phyloP scores from a whole-genome alignment of 352 stramenopile genomes.

The Pythium aphanidermatum region DNA sequence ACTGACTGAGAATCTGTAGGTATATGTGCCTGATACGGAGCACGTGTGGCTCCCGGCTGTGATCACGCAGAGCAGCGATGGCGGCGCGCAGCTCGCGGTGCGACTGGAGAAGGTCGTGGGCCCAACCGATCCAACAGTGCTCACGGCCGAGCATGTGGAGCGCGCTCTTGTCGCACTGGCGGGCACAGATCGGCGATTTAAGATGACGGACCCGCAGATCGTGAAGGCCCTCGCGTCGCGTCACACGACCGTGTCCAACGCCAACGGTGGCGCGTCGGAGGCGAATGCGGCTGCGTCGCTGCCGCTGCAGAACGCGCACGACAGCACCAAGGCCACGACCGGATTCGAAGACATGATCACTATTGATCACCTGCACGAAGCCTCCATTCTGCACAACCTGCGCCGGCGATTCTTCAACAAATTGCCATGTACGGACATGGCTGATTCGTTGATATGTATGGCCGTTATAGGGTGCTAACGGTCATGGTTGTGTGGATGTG shows the following conservation, averaged over 20 bases:
- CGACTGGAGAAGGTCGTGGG: slow-evolving; percentile 63
- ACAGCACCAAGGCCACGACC: slow-evolving; percentile 26
- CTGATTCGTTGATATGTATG: too few relatives aligned
- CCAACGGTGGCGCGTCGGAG: neutral
- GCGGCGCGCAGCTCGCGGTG: slow-evolving; percentile 48
- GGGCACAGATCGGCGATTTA: slow-evolving; percentile 44
- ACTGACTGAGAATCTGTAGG: slow-evolving; percentile 28
- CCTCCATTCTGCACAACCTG: slow-evolving; percentile 85
- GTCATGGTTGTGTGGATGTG: too few relatives aligned
- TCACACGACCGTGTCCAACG: slow-evolving; percentile 51
- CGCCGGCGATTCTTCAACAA: slow-evolving; percentile 66
- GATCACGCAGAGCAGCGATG: slow-evolving; percentile 33
- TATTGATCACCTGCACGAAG: slow-evolving; percentile 82
- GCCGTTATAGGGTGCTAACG: too few relatives aligned
- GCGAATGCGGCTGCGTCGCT: slow-evolving; percentile 23
- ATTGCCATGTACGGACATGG: slow-evolving; percentile 51
- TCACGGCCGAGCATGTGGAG: slow-evolving; percentile 37
- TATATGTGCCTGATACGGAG: slow-evolving; percentile 67
- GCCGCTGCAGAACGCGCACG: slow-evolving; percentile 63
- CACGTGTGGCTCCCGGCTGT: slow-evolving; percentile 79
- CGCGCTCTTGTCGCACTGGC: slow-evolving; percentile 45
- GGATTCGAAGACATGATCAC: slow-evolving; percentile 87
- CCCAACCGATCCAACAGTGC: slow-evolving; percentile 29
- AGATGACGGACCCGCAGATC: slow-evolving; percentile 47
- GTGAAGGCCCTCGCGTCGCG: slow-evolving; percentile 55